Evolutionary conservation across 495 filamentous ascomycete genomes (phyloP).

Genomic region (Tuber magnatum): DNA sequence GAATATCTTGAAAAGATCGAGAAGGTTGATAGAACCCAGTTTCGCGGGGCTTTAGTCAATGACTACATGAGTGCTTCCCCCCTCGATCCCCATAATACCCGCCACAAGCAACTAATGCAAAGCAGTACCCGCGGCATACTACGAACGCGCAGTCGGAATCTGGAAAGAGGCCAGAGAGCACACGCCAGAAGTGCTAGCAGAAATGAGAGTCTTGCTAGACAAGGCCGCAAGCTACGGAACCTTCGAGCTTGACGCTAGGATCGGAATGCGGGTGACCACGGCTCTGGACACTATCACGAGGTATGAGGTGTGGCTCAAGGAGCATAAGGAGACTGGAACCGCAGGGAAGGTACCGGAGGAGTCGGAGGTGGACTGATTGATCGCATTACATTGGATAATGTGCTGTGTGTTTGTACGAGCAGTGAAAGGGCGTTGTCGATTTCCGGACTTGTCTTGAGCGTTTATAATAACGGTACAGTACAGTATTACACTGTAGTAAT

Average conservation of each 20-base stretch:
- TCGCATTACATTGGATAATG: constrained; percentile 12
- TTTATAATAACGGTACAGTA: neutral
- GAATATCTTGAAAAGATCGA: constrained; percentile 55
- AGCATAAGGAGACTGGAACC: neutral
- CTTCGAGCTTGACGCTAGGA: constrained; percentile 77
- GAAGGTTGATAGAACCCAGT: constrained; percentile 51
- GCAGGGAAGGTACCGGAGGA: neutral
- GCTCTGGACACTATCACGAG: constrained; percentile 63
- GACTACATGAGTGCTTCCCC: constrained; percentile 54
- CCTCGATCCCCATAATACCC: neutral
- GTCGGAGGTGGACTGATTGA: neutral
- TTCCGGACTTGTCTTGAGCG: neutral
- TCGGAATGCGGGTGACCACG: constrained; percentile 78
- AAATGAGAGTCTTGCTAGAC: constrained; percentile 35
- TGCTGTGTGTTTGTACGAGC: constrained; percentile 12
- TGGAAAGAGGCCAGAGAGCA: constrained; percentile 51
- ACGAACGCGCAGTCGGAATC: constrained; percentile 76
- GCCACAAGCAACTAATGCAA: constrained; percentile 1
- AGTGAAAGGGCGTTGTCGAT: constrained; percentile 4
- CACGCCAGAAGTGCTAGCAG: neutral
- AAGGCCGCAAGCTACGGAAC: constrained; percentile 76
- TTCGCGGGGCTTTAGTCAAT: constrained; percentile 69
- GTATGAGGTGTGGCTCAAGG: constrained; percentile 28
- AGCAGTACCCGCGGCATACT: constrained; percentile 66
- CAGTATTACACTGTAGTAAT: neutral